Base-by-base conservation (phyloP, 768 basidiomycete species). In the Lentinula aciculospora region DNA sequence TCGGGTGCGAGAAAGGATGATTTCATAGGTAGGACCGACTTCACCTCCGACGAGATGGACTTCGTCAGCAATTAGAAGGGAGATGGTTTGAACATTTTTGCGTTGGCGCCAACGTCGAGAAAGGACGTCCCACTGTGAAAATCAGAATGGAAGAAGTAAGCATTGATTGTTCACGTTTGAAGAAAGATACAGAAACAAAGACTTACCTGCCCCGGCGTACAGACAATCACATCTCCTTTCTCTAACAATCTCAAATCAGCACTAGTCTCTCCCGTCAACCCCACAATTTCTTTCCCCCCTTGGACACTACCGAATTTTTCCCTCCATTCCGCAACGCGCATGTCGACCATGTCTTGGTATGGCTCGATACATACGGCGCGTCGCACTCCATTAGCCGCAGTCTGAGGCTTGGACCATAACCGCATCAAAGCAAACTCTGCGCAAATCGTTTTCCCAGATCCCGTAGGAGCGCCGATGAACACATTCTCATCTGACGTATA, bases 401-500 rank as follows among this genome's bases (percentile, higher is more conserved):
- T 13, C 60, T 94, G 88, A 4, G 78, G 75, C 70, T 92, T 92
- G 49, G 92, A 91, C 97, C 97, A 99, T 0, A 99, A 71, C n/a
- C 94, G 83, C 48, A 99, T 75, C 13, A 99, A 75, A 0, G 97
- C 97, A 60, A 98, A 96, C 69, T 99, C 97, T 0, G 95, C 97
- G 63, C 94, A 96, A 40, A 98, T 89, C 0, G 96, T 98, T 79
- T 99, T 98, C 12, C 97, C 96, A 51, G 90, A 93, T 23, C 97
- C 96, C 0, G 97, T 94, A 0, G 97, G 96, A 0, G 96, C 97
- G 19, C 94, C 95, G 57, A 99, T 86, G 67, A 98, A 95, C 40
- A 96, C 88, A 64, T 96, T 98, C 66, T 98, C 97, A 65, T 98
- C 95, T 0, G 93, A 87, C 0, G 92, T 94, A 69, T 98, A 99